Evolutionary conservation across 2,329 filamentous ascomycete species (phyloP), one percentile per base, ranked within the genome.

Genomic region (Penicillium thymicola): DNA sequence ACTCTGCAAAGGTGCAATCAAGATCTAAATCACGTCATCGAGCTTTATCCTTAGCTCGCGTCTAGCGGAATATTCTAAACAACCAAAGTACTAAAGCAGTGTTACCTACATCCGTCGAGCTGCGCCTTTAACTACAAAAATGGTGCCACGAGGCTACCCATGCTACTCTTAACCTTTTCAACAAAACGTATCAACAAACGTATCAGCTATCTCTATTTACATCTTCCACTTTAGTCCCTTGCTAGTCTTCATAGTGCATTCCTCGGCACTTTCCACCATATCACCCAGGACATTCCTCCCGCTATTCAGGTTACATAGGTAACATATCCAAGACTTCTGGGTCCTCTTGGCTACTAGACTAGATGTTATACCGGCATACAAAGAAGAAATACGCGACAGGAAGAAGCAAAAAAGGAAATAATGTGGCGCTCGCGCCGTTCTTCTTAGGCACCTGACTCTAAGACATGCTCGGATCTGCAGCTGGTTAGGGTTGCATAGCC

Each of bases 21-120:
- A 61, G 64, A 66, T 67, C 64, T 61, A 67, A 68, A 72, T 72
- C 68, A 66, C 70, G 65, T 67, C 70, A 72, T 71, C 58, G 58
- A 66, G 67, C 68, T 69, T 30, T 65, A 63, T 65, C 59, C 45
- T 57, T 38, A n/a, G 41, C 21, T 41, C 34, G 25, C 50, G n/a
- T 27, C 25, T 38, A 30, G n/a, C 32, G 27, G 45, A 23, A 46
- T 21, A n/a, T 18, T 14, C 25, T 11, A 4, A 25, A 21, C 2
- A 21, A 14, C 8, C 3, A 43, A 51, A 51, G 48, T 43, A 51
- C 27, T n/a, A 34, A 46, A n/a, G 18, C 25, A 28, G 25, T 34
- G 5, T 13, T 30, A 18, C 16, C 28, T 32, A 27, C 27, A 25
- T 11, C 38, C 8, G 10, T 11, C 18, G 25, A 44, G 27, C 28